phyloP scores from a whole-genome alignment of 768 basidiomycete species.

The Nidularia pulvinata region DNA sequence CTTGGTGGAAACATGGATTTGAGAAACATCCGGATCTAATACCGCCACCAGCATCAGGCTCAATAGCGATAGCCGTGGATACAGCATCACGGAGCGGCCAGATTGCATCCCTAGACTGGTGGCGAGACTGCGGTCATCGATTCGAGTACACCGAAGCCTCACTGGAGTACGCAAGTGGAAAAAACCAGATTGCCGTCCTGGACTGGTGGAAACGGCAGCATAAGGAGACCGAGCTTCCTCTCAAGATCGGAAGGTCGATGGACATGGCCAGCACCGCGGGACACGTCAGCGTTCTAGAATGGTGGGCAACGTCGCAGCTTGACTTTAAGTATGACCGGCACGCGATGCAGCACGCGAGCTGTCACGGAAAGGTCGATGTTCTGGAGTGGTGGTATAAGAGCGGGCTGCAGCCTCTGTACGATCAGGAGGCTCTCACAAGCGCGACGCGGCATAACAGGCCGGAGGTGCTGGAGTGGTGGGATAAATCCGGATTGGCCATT shows the following conservation, averaged over 20 bases:
- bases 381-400: slow-evolving; percentile 85
- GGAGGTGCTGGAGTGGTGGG: slow-evolving; percentile 90
- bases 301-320: slow-evolving; percentile 82
- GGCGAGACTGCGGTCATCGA: slow-evolving; percentile 62
- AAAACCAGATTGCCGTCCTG: slow-evolving; percentile 73
- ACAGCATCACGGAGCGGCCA: slow-evolving; percentile 79
- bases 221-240: slow-evolving; percentile 43
- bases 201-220: slow-evolving; percentile 83
- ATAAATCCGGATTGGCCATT: slow-evolving; percentile 72
- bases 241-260: slow-evolving; percentile 85
- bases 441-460: slow-evolving; percentile 83
- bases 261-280: slow-evolving; percentile 84
- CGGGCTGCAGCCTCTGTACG: slow-evolving; percentile 76
- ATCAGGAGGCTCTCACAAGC: slow-evolving; percentile 76
- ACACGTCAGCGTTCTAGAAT: slow-evolving; percentile 74
- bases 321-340: slow-evolving; percentile 80
- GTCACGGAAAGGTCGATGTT: slow-evolving; percentile 78
- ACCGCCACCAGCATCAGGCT: slow-evolving; percentile 48
- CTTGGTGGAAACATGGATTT: slow-evolving; percentile 78
- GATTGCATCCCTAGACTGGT: slow-evolving; percentile 79
- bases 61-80: slow-evolving; percentile 73
- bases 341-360: slow-evolving; percentile 78
- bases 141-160: slow-evolving; percentile 81
- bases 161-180: slow-evolving; percentile 78
- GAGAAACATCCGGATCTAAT: slow-evolving; percentile 63